Percentiles rank a stretch among this genome's conserved stretches.
Conservation (phyloP, 129 eudicot genomes). For the Silybum marianum region DNA sequence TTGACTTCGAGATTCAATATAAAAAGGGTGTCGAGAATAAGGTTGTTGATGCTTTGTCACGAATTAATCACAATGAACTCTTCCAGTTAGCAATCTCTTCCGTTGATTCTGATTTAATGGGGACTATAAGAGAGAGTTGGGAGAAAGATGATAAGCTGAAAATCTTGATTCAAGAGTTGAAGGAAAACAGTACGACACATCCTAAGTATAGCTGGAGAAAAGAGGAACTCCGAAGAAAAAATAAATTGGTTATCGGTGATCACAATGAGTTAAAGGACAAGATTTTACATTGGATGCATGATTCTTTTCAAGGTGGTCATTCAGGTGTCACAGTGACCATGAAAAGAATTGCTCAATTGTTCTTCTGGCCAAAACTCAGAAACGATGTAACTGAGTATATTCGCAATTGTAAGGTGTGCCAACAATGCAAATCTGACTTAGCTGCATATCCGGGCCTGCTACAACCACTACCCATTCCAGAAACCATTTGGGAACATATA, state of each 20-base stretch:
- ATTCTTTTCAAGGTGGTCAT: constrained; percentile 16
- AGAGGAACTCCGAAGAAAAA: not conserved
- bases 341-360: not conserved
- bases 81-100: not conserved
- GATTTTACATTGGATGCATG: not conserved
- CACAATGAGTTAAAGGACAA: not conserved
- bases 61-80: not conserved
- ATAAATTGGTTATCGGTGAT: not conserved
- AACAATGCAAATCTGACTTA: not conserved
- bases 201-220: not conserved
- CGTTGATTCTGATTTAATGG: not conserved
- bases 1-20: too few relatives aligned
- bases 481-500: constrained; percentile 2
- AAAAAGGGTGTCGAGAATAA: too few relatives aligned
- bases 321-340: constrained; percentile 1
- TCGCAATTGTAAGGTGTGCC: not conserved
- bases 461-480: not conserved
- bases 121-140: not conserved
- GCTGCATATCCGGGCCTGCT: not conserved
- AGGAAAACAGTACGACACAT: not conserved
- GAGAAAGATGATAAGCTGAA: not conserved
- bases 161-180: not conserved
- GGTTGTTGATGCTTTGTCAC: not conserved
- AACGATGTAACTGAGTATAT: not conserved
- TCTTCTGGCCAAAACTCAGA: not conserved